Evolutionary conservation across 768 basidiomycete species (phyloP).

Genomic region (Suillus subalutaceus): DNA sequence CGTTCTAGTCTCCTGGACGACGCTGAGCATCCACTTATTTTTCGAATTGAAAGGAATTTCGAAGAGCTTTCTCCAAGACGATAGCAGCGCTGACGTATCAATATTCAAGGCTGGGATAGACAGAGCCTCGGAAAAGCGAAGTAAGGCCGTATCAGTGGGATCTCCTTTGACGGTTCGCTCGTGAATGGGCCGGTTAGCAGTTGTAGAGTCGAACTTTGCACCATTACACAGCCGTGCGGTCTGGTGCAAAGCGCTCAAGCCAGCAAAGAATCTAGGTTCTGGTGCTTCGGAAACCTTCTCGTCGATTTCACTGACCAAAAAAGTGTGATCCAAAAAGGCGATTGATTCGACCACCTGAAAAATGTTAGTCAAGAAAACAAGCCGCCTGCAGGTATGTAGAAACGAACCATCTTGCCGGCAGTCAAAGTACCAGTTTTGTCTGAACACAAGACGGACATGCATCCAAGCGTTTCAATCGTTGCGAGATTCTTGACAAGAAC

Average conservation of each 20-base stretch:
- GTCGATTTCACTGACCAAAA: conserved; percentile 25
- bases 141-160: conserved; percentile 56
- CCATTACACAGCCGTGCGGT: conserved; percentile 61
- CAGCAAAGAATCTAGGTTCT: conserved; percentile 23
- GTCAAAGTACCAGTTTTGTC: conserved; percentile 62
- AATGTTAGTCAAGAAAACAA: neutral
- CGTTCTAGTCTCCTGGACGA: conserved; percentile 31
- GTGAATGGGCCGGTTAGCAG: conserved; percentile 28
- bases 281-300: conserved; percentile 12
- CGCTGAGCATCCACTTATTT: conserved; percentile 62
- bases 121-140: conserved; percentile 47
- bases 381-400: neutral
- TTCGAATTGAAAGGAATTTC: conserved; percentile 51
- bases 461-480: conserved; percentile 56
- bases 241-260: conserved; percentile 35
- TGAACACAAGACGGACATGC: conserved; percentile 53
- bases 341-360: conserved; percentile 42
- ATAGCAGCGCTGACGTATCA: conserved; percentile 24
- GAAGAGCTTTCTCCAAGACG: conserved; percentile 30
- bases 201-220: conserved; percentile 48
- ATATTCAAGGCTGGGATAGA: conserved; percentile 27
- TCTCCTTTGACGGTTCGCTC: conserved; percentile 46
- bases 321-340: conserved; percentile 37
- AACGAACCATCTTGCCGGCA: conserved; percentile 47
- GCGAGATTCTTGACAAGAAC: conserved; percentile 54